Evolutionary conservation across 2,329 filamentous ascomycete species (phyloP), one percentile per base, ranked within the genome.

Genomic region (Sclerotinia trifoliorum): DNA sequence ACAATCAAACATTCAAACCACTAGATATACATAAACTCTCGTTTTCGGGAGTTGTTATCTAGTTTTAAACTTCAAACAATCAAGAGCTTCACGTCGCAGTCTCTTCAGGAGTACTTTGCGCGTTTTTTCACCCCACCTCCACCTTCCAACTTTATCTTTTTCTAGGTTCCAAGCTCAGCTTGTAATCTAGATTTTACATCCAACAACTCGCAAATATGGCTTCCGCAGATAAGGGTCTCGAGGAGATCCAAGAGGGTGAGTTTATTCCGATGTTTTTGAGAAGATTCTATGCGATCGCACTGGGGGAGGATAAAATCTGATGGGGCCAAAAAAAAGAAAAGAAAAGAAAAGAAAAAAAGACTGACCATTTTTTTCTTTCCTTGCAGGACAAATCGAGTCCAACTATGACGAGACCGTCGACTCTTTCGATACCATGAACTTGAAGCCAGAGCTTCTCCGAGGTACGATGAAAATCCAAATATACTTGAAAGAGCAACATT

Each of bases 361-460:
- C 65, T 67, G 11, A 67, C 39, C 49, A 72, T 21, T 67, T 51
- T 68, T 68, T 64, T 70, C 71, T 69, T 64, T 42, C 5, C 63
- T 51, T 48, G 78, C 81, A 97, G 94, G 90, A 84, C 93, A 96
- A 86, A 99, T 99, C 88, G 96, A 99, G 88, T 97, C 94, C 81
- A 99, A 99, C 92, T 99, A 98, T 86, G 95, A 99, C 88, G 94
- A 98, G 88, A 94, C 94, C 79, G 94, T 95, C 83, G 96, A 99
- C 85, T 97, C 93, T 72, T 99, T 99, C 85, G 95, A 99, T 84
- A 88, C 94, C 78, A 99, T 99, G 95, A 90, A 89, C 84, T 88
- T 99, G 79, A 97, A 96, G 89, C 80, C 93, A 74, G 95, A 99
- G 87, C 91, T 99, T 80, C 93, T 99, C 80, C 93, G 95, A 84